These are phyloP conservation scores for Paraphoma chrysanthemicola DNA, from an alignment of 2,329 filamentous ascomycete genomes.

Conservation along the genomic window DNA sequence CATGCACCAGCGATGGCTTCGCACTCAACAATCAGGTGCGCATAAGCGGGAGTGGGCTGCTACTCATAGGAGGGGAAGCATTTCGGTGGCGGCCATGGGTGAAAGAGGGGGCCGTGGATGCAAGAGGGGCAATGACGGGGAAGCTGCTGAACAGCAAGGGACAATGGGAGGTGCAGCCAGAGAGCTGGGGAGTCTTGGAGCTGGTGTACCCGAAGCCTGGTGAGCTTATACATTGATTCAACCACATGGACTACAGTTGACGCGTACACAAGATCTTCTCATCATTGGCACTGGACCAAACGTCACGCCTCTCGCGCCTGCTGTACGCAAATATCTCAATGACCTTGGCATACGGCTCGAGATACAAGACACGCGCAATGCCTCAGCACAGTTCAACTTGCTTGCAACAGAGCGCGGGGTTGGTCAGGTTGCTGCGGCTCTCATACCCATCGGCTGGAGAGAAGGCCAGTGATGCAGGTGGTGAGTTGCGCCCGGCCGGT, in stretches of 20 bases:
- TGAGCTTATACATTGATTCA: slow-evolving; percentile 53
- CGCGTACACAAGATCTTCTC: slow-evolving; percentile 70
- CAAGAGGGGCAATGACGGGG: slow-evolving; percentile 47
- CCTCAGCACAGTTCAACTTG: slow-evolving; percentile 92
- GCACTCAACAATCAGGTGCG: slow-evolving; percentile 81
- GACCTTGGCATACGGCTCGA: slow-evolving; percentile 85
- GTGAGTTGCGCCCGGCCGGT: neutral
- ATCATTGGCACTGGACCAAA: slow-evolving; percentile 84
- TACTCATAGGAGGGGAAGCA: slow-evolving; percentile 85
- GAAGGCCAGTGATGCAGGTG: slow-evolving; percentile 50
- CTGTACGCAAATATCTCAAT: slow-evolving; percentile 74
- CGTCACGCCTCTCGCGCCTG: slow-evolving; percentile 77
- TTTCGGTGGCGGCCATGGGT: slow-evolving; percentile 90
- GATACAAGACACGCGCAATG: slow-evolving; percentile 90
- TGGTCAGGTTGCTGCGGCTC: slow-evolving; percentile 81
- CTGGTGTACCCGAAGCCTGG: slow-evolving; percentile 88
- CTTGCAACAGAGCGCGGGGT: slow-evolving; percentile 93
- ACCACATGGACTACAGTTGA: slow-evolving; percentile 15
- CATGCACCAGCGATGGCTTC: slow-evolving; percentile 84
- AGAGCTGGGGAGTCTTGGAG: slow-evolving; percentile 77
- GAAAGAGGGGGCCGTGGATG: slow-evolving; percentile 40
- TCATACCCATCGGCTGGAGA: slow-evolving; percentile 86
- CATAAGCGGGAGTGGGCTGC: slow-evolving; percentile 71
- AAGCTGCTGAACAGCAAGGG: slow-evolving; percentile 75
- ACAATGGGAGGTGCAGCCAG: slow-evolving; percentile 77